phyloP scores from a whole-genome alignment of 2,329 filamentous ascomycete genomes.

The Penicillium sp. region DNA sequence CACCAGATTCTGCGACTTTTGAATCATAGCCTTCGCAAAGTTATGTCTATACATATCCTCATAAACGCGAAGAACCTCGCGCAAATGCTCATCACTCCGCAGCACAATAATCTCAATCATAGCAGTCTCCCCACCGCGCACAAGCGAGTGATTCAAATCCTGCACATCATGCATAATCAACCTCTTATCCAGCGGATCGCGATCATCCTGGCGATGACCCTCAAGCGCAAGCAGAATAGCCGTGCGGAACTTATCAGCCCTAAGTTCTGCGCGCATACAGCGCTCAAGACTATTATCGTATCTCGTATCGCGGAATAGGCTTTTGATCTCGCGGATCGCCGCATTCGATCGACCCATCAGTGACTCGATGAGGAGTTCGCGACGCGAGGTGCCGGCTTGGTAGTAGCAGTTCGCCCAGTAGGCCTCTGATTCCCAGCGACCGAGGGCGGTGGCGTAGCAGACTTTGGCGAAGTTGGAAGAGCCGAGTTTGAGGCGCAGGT shows the following conservation, averaged over 20 bases:
- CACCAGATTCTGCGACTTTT: constrained; percentile 88
- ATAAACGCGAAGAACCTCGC: constrained; percentile 77
- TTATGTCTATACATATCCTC: constrained; percentile 73
- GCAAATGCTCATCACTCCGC: constrained; percentile 77
- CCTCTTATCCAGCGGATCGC: constrained; percentile 63
- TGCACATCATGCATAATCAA: constrained; percentile 72
- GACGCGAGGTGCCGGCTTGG: constrained; percentile 78
- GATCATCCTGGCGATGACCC: constrained; percentile 80
- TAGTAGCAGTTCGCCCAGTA: constrained; percentile 99
- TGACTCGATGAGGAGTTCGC: constrained; percentile 88
- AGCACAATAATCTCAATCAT: constrained; percentile 85
- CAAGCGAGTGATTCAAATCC: constrained; percentile 69
- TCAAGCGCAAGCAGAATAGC: constrained; percentile 84
- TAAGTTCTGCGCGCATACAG: constrained; percentile 91
- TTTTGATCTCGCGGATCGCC: constrained; percentile 86
- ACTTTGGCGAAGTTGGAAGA: constrained; percentile 76
- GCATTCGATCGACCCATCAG: constrained; percentile 86
- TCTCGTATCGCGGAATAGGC: constrained; percentile 86
- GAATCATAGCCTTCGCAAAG: constrained; percentile 83
- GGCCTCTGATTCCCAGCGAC: constrained; percentile 87
- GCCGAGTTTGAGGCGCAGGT: constrained; percentile 49
- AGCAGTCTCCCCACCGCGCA: constrained; percentile 75
- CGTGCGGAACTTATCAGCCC: constrained; percentile 93
- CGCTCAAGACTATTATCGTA: constrained; percentile 77
- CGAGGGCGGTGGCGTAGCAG: constrained; percentile 85